Base-by-base conservation (phyloP, 148 eudicot species). In the Rhododendron ovatum region DNA sequence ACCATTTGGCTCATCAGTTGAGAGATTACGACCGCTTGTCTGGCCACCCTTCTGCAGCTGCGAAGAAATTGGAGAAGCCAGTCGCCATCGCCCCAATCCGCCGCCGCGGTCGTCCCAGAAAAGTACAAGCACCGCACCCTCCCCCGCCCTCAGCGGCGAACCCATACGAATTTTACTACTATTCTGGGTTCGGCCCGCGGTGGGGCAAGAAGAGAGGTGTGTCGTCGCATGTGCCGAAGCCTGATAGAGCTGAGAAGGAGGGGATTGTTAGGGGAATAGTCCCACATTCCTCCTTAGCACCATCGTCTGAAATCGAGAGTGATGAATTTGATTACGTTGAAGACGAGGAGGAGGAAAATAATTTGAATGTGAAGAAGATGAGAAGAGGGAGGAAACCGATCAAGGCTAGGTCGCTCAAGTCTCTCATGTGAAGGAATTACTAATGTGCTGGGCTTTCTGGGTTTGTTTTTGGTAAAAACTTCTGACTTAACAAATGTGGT, bases 121-220 rank as follows among this genome's bases (percentile, higher is more conserved):
- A 71, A 14, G 43, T 28, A 15, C 11, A 5, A 30, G 20, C 41
- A 13, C 41, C 39, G 15, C 71, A 86, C 20, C 30, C 89, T 83
- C 83, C 43, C 17, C 89, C 30, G 77, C 85, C 12, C 5, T 11
- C 88, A 10, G 73, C 84, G 10, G 37, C 82, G 0, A 92, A 93
- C 55, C 93, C 94, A 0, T 51, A 91, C 78, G 92, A 91, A 41
- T 92, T 86, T 61, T 94, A 93, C 87, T 94, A 93, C 77, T 96
- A 95, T 81, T 87, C 94, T 0, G 98, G 98, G 57, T 96, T 94
- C 47, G 96, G 96, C 2, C 98, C 98, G 18, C 82, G 87, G 1
- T 92, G 98, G 96, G 92, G 92, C 35, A 91, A 91, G 83, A 91
- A 59, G 39, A 71, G 76, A 30, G 76, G 76, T 1, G 37, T 12